These are phyloP conservation scores for Umbelopsis sp. DNA, from an alignment of 192 early-diverging fungal species.

Conservation along the genomic window DNA sequence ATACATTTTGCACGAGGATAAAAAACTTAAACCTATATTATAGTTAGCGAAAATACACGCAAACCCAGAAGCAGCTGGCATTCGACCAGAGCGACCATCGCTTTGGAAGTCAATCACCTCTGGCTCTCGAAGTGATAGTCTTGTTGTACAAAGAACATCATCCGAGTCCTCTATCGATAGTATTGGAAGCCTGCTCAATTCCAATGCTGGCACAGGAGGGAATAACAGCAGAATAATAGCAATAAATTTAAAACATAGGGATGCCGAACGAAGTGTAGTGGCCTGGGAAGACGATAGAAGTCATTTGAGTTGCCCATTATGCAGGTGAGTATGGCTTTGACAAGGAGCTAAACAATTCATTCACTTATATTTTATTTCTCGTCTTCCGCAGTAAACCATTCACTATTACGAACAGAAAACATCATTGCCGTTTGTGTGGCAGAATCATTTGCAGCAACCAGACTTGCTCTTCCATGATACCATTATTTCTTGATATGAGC, in stretches of 20 bases:
- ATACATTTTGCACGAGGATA: neutral
- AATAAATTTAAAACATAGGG: slow-evolving; percentile 37
- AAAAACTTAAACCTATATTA: neutral
- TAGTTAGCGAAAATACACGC: slow-evolving; percentile 38
- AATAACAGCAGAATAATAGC: slow-evolving; percentile 34
- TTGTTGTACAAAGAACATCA: slow-evolving; percentile 20
- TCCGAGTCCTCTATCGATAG: slow-evolving; percentile 37
- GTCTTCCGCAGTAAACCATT: slow-evolving; percentile 16
- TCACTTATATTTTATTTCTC: neutral
- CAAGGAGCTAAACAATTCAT: no score
- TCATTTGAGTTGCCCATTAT: slow-evolving; percentile 42
- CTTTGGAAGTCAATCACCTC: neutral
- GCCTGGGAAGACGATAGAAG: slow-evolving; percentile 54
- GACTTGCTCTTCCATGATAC: slow-evolving; percentile 53
- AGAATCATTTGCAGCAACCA: slow-evolving; percentile 60
- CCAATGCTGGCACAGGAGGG: slow-evolving; percentile 20
- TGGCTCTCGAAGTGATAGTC: neutral
- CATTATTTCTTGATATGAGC: slow-evolving; percentile 45
- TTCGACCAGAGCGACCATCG: neutral
- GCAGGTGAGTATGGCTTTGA: slow-evolving; percentile 38
- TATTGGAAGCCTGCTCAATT: slow-evolving; percentile 27
- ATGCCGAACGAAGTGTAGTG: slow-evolving; percentile 31
- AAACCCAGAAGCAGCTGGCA: slow-evolving; percentile 10
- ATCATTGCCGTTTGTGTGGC: slow-evolving; percentile 77
- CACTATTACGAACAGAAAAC: slow-evolving; percentile 59